These are phyloP conservation scores for Nemophila menziesii DNA, from an alignment of 257 asterid genomes.

Conservation along the genomic window DNA sequence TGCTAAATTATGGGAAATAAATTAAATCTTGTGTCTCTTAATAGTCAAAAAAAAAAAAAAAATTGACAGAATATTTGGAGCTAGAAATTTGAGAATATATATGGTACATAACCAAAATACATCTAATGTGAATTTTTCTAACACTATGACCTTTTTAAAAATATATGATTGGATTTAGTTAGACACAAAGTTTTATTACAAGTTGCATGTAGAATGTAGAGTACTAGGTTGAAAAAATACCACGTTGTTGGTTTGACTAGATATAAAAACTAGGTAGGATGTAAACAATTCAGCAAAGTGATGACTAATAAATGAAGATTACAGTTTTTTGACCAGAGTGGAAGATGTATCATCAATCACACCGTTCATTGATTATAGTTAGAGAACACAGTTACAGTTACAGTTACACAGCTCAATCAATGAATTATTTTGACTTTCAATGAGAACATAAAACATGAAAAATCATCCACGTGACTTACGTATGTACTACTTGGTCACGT, in stretches of 20 bases:
- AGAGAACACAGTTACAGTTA: too few relatives aligned
- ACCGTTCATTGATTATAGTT: background rate
- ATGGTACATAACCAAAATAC: too few relatives aligned
- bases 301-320: background rate
- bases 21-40: too few relatives aligned
- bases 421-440: background rate
- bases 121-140: too few relatives aligned
- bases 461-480: background rate
- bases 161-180: too few relatives aligned
- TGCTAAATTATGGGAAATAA: too few relatives aligned
- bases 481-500: too few relatives aligned
- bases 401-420: slow-evolving; percentile 12
- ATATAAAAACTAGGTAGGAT: background rate
- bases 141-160: too few relatives aligned
- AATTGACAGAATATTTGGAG: too few relatives aligned
- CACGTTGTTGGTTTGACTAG: background rate
- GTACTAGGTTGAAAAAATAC: background rate
- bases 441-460: background rate
- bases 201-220: background rate
- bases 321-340: background rate
- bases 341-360: background rate
- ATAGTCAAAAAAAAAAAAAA: too few relatives aligned
- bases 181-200: background rate
- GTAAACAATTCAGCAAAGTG: background rate
- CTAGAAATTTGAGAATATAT: too few relatives aligned